phyloP scores from a whole-genome alignment of 495 filamentous ascomycete genomes.

The Aspergillus funiculosus region DNA sequence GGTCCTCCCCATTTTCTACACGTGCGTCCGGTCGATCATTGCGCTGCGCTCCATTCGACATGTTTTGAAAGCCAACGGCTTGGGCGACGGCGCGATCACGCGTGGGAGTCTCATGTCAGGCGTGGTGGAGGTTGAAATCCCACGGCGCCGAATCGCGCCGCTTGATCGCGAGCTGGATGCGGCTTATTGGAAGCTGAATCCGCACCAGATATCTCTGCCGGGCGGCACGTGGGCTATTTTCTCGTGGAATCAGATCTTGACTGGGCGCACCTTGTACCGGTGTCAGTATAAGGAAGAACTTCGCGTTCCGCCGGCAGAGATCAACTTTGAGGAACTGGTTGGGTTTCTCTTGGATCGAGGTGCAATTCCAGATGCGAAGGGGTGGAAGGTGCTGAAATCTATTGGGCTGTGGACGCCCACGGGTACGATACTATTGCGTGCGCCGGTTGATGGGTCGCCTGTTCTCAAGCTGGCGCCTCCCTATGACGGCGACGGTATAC shows the following conservation, averaged over 20 bases:
- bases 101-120: slow-evolving; percentile 3
- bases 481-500: slow-evolving; percentile 7
- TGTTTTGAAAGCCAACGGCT: neutral
- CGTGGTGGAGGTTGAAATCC: slow-evolving; percentile 2
- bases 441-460: neutral
- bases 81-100: neutral
- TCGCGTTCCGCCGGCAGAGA: slow-evolving; percentile 5
- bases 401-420: slow-evolving; percentile 9
- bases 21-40: slow-evolving; percentile 2
- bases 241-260: slow-evolving; percentile 2
- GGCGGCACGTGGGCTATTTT: slow-evolving; percentile 1
- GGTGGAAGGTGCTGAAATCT: slow-evolving; percentile 4
- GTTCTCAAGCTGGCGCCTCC: slow-evolving; percentile 5
- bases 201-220: slow-evolving; percentile 1
- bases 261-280: neutral
- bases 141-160: slow-evolving; percentile 1
- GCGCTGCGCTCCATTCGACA: slow-evolving; percentile 6
- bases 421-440: neutral
- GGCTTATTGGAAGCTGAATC: slow-evolving; percentile 1
- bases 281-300: slow-evolving; percentile 7
- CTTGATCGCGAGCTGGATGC: neutral
- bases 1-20: slow-evolving; percentile 6
- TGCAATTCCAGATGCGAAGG: neutral
- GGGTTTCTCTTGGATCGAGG: slow-evolving; percentile 4
- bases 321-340: slow-evolving; percentile 1